These are phyloP conservation scores for Sambucus nigra DNA, from an alignment of 129 eudicot genomes.

Conservation along the genomic window DNA sequence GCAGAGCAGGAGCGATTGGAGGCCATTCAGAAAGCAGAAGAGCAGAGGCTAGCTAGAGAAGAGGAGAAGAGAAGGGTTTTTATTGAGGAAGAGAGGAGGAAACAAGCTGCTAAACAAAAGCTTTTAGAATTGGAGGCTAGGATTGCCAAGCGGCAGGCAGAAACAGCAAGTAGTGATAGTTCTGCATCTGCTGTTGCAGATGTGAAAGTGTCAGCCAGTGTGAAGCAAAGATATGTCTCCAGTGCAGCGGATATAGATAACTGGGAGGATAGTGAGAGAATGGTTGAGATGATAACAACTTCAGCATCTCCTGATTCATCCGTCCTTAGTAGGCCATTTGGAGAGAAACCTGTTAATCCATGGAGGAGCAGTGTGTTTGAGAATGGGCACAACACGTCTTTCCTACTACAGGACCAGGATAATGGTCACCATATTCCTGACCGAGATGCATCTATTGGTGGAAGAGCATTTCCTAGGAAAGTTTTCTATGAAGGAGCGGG, in stretches of 20 bases:
- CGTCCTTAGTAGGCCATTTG: constrained; percentile 35
- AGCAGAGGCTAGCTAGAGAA: constrained; percentile 68
- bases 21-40: constrained; percentile 64
- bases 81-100: constrained; percentile 82
- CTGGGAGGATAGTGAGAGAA: constrained; percentile 90
- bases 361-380: constrained; percentile 78
- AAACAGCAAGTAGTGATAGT: constrained; percentile 29
- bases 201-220: constrained; percentile 30
- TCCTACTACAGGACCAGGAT: constrained; percentile 38
- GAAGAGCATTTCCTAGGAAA: constrained; percentile 48
- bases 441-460: constrained; percentile 40
- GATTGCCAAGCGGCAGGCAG: constrained; percentile 67
- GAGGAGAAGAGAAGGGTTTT: constrained; percentile 65
- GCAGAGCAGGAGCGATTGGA: constrained; percentile 80
- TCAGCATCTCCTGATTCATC: constrained; percentile 72
- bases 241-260: constrained; percentile 29
- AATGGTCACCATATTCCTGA: constrained; percentile 55
- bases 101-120: constrained; percentile 91
- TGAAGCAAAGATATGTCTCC: constrained; percentile 35
- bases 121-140: constrained; percentile 83
- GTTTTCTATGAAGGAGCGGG: constrained; percentile 52
- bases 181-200: constrained; percentile 23
- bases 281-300: constrained; percentile 74
- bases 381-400: constrained; percentile 46
- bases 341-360: constrained; percentile 53